Conservation (phyloP, 371 early-diverging fungal species). For the Synchytrium microbalum region DNA sequence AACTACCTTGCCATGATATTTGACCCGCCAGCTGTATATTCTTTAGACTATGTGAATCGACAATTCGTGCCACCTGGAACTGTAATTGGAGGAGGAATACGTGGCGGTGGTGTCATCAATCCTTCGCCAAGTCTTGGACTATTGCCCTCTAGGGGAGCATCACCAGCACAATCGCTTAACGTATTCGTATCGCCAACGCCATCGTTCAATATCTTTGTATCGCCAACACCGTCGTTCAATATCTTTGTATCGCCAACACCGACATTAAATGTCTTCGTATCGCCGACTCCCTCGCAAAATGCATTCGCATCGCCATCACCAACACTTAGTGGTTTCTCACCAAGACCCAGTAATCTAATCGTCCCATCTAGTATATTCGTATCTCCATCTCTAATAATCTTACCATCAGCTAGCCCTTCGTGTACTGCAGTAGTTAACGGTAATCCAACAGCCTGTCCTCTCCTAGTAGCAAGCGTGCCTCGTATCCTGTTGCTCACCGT, state of each 20-base stretch:
- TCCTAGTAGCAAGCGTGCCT: too few species aligned
- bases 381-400: too few species aligned
- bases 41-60: neutral
- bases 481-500: too few species aligned
- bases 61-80: neutral
- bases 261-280: neutral
- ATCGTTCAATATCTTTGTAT: neutral
- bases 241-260: neutral
- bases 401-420: too few species aligned
- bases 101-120: too few species aligned
- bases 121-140: neutral
- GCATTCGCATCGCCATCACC: neutral
- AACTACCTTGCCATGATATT: neutral
- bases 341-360: too few species aligned
- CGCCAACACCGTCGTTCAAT: neutral
- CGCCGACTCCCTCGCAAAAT: neutral
- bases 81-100: neutral
- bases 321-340: too few species aligned
- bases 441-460: too few species aligned
- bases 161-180: neutral
- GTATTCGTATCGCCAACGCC: neutral
- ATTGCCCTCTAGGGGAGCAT: neutral
- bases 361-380: too few species aligned
- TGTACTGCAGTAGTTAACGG: too few species aligned
- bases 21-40: neutral